phyloP scores from a whole-genome alignment of 148 eudicot genomes.

The Euryodendron excelsum region DNA sequence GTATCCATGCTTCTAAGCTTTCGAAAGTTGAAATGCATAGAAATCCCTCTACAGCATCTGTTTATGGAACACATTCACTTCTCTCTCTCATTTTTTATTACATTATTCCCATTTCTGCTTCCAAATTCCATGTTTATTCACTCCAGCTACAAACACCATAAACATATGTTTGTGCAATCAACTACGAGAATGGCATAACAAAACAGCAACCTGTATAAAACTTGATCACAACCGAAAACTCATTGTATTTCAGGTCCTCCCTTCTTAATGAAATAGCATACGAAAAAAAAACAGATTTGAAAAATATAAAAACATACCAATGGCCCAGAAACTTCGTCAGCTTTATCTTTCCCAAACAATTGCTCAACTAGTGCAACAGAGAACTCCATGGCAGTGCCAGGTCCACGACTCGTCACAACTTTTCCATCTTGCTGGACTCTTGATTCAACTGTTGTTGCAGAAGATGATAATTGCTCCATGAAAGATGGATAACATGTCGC shows the following conservation, averaged over 20 bases:
- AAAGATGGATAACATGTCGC: slow-evolving; percentile 94
- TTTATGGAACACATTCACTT: too few species aligned
- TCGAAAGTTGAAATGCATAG: too few species aligned
- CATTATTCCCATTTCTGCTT: background rate
- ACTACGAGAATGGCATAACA: background rate
- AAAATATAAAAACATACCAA: slow-evolving; percentile 45
- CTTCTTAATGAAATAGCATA: background rate
- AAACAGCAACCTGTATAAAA: background rate
- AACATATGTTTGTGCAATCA: background rate
- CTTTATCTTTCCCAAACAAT: slow-evolving; percentile 82
- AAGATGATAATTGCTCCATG: slow-evolving; percentile 85
- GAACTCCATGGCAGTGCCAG: slow-evolving; percentile 90
- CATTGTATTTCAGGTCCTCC: background rate
- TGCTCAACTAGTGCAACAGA: slow-evolving; percentile 74
- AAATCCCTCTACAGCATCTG: too few species aligned
- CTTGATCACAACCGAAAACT: background rate
- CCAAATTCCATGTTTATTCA: background rate
- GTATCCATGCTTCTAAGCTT: too few species aligned
- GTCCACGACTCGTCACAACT: slow-evolving; percentile 92
- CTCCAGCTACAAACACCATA: background rate
- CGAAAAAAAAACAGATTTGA: background rate
- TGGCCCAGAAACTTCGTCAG: slow-evolving; percentile 79
- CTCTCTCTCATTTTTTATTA: background rate
- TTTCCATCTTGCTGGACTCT: slow-evolving; percentile 90
- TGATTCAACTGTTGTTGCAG: slow-evolving; percentile 80